These are phyloP conservation scores for Allantophomopsis cytisporea DNA, from an alignment of 2,329 filamentous ascomycete species.

Conservation along the genomic window DNA sequence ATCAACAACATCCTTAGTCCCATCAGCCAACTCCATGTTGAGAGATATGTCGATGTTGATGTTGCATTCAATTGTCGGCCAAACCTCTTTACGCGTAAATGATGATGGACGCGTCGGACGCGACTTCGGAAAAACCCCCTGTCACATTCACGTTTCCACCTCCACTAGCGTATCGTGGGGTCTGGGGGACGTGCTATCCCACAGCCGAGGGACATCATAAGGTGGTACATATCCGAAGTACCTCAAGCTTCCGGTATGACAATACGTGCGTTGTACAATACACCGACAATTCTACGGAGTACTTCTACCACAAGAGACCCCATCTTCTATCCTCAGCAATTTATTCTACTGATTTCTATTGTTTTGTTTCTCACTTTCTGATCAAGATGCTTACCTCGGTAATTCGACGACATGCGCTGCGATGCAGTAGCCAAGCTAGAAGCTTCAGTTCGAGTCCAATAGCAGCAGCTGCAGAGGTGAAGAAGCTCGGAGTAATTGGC, in stretches of 20 bases:
- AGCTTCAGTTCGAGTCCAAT: conserved; percentile 57
- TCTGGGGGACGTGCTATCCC: conserved; percentile 1
- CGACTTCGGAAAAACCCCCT: background rate
- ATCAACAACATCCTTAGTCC: conserved; percentile 54
- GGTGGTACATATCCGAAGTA: no score
- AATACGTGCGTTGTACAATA: no score
- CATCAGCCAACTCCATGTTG: conserved; percentile 41
- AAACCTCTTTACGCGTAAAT: conserved; percentile 4
- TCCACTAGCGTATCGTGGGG: no score
- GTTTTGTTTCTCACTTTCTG: background rate
- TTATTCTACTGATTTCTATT: background rate
- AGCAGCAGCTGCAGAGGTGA: conserved; percentile 57
- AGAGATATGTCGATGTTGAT: background rate
- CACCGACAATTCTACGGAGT: background rate
- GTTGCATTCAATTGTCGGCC: background rate
- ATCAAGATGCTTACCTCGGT: conserved; percentile 14
- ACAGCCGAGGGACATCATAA: no score
- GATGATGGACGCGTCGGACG: background rate
- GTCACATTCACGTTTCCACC: no score
- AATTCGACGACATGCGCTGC: conserved; percentile 11
- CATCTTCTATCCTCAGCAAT: no score
- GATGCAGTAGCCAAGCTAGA: conserved; percentile 19
- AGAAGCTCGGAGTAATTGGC: conserved; percentile 80
- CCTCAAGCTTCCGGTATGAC: no score
- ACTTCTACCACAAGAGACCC: background rate